Percentiles rank a stretch among this genome's conserved stretches.
Conservation (phyloP, 768 basidiomycete species). For the Sporobolomyces roseus region DNA sequence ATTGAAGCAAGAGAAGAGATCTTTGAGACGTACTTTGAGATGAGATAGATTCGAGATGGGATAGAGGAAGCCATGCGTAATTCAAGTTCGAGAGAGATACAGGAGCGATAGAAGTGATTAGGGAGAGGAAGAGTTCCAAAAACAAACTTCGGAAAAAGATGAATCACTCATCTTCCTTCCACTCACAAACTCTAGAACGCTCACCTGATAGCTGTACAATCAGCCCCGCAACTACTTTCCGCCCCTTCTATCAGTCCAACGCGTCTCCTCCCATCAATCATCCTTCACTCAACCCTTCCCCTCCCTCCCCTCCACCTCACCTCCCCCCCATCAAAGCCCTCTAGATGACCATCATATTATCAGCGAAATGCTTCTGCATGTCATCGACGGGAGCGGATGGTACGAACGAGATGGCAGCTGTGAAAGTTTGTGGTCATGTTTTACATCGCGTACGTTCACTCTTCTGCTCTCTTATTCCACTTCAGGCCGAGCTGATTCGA, state of each 20-base stretch:
- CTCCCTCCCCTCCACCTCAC: no score
- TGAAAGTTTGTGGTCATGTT: neutral
- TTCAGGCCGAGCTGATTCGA: neutral
- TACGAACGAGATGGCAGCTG: neutral
- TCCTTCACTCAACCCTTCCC: no score
- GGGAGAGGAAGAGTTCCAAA: no score
- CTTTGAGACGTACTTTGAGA: neutral
- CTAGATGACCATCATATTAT: neutral
- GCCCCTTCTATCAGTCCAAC: no score
- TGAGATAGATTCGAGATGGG: constrained; percentile 6
- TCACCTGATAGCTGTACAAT: no score
- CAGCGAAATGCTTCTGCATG: neutral
- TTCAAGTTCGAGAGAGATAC: neutral
- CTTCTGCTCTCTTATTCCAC: neutral
- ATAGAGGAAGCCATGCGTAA: neutral
- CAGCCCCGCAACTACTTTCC: no score
- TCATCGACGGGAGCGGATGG: neutral
- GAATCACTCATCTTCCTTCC: no score
- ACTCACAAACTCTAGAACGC: no score
- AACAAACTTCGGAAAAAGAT: no score
- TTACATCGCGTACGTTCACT: neutral
- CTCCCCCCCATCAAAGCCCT: no score
- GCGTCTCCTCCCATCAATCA: no score
- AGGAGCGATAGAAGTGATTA: no score
- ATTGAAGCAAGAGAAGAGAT: neutral